Base-by-base conservation (phyloP, 306 rosid genomes). In the Acacia crassicarpa region DNA sequence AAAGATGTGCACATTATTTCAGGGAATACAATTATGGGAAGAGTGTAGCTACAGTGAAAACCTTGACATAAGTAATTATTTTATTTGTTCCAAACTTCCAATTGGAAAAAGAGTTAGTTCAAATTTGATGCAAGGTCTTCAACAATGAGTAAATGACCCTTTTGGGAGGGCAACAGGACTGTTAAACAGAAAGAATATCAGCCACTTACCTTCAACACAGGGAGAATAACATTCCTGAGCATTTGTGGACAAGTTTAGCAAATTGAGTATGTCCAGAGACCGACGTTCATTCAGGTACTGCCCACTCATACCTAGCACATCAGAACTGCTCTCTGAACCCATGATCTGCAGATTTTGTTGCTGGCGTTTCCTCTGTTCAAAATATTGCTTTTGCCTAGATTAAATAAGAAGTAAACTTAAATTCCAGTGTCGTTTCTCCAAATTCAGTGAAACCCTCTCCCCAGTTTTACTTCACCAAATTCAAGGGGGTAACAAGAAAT, bases 321-420 rank as follows among this genome's bases (percentile, higher is more conserved):
- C 88, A 5, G 74, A 78, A 61, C 54, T 75, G 76, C 77, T 84
- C 86, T 89, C 94, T 43, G 84, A 81, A 9, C 83, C 90, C 67
- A 45, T 81, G 67, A 88, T 81, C 72, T 78, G 92, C 86, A 75
- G 84, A 81, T 87, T 90, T 77, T 83, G 88, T 79, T 95, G 94
- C 43, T 87, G 93, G 49, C 91, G 91, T 85, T 85, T 95, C 89
- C 87, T 90, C 91, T 95, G 99, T 83, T 95, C 98, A 65, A 95
- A 93, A 82, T 91, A 93, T 81, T 95, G 98, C 83, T 91, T 95
- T 90, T 95, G 99, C 90, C 99, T 95, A 74, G 68, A 45, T 41
- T 63, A 86, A 17, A 80, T 63, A 82, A 78, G 67, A 66, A 79
- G 10, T 79, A 20, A 67, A 67, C 62, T 19, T 83, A 40, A 66